Conservation (phyloP, 2,329 filamentous ascomycete species). For the Ascochyta clinopodiicola region DNA sequence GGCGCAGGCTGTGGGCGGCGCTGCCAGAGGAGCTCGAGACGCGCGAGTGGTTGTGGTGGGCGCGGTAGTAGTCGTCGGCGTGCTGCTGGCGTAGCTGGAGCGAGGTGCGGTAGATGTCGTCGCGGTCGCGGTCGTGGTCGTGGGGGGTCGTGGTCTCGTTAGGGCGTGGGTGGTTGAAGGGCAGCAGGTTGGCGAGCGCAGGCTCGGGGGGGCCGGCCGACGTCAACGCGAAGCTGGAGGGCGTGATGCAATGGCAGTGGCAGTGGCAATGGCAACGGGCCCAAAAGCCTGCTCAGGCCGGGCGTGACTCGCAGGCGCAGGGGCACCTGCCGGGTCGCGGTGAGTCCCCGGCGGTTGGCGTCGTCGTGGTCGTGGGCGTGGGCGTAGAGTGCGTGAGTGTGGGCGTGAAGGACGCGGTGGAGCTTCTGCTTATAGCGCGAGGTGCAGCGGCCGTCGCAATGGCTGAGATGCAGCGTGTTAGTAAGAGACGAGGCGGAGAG, state of each 20-base stretch:
- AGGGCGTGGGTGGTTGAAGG: constrained; percentile 29
- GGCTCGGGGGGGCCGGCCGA: constrained; percentile 26
- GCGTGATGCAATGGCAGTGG: background rate
- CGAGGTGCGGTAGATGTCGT: constrained; percentile 42
- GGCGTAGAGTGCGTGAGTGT: background rate
- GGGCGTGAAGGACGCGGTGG: constrained; percentile 1
- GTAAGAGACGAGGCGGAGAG: constrained; percentile 25
- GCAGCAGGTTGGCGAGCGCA: constrained; percentile 39
- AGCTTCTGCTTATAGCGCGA: constrained; percentile 25
- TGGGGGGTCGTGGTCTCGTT: constrained; percentile 49
- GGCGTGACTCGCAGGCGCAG: constrained; percentile 28
- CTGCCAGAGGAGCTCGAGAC: constrained; percentile 62
- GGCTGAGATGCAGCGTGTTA: constrained; percentile 33
- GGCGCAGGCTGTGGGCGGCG: constrained; percentile 57
- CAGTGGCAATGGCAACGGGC: background rate
- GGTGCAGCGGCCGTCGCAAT: constrained; percentile 21
- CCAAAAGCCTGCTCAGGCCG: constrained; percentile 14
- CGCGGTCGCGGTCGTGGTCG: constrained; percentile 42
- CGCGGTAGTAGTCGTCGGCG: constrained; percentile 44
- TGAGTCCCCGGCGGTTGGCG: constrained; percentile 25
- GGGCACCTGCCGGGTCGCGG: constrained; percentile 29
- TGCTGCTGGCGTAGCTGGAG: constrained; percentile 54
- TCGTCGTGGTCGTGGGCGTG: constrained; percentile 4
- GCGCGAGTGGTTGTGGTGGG: constrained; percentile 51
- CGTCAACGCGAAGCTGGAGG: constrained; percentile 34